Percentiles rank a stretch among this genome's conserved stretches.
Evolutionary conservation across 1,284 basidiomycete species (phyloP).

Genomic region (Cystobasidium slooffiae): DNA sequence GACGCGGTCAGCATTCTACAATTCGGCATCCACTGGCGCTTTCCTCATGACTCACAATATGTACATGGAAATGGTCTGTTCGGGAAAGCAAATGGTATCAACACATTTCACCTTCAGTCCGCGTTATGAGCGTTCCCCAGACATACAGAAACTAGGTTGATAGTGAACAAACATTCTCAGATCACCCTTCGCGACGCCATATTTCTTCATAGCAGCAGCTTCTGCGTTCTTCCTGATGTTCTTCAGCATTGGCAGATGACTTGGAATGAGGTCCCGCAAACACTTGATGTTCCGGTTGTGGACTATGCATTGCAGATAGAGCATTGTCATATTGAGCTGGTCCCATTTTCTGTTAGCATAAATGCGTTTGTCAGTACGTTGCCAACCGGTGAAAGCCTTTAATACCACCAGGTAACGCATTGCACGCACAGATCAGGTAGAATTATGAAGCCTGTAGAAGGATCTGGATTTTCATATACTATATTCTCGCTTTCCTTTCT

Average conservation of each 20-base stretch:
- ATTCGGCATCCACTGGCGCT: not conserved
- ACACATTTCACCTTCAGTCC: not conserved
- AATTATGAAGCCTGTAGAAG: slow-evolving; percentile 71
- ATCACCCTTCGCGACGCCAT: slow-evolving; percentile 65
- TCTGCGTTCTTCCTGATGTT: slow-evolving; percentile 67
- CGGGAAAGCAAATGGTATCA: not conserved
- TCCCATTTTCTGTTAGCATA: slow-evolving; percentile 67
- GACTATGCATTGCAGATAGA: slow-evolving; percentile 55
- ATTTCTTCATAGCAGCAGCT: slow-evolving; percentile 65
- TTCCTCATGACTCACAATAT: slow-evolving; percentile 64
- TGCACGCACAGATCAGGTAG: slow-evolving; percentile 72
- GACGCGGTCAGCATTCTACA: not conserved
- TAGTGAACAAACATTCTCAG: slow-evolving; percentile 89
- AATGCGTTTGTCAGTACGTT: not conserved
- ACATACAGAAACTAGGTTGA: slow-evolving; percentile 92
- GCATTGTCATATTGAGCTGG: slow-evolving; percentile 64
- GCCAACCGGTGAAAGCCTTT: too few relatives aligned
- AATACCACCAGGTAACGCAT: too few relatives aligned
- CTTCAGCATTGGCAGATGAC: slow-evolving; percentile 72
- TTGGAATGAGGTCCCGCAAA: slow-evolving; percentile 63
- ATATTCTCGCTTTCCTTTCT: slow-evolving; percentile 78
- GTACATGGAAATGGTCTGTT: slow-evolving; percentile 91
- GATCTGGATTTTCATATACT: slow-evolving; percentile 67
- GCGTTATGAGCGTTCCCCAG: not conserved
- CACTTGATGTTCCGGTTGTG: slow-evolving; percentile 55